phyloP scores from a whole-genome alignment of 495 filamentous ascomycete genomes.

The Penicillium odoratum region DNA sequence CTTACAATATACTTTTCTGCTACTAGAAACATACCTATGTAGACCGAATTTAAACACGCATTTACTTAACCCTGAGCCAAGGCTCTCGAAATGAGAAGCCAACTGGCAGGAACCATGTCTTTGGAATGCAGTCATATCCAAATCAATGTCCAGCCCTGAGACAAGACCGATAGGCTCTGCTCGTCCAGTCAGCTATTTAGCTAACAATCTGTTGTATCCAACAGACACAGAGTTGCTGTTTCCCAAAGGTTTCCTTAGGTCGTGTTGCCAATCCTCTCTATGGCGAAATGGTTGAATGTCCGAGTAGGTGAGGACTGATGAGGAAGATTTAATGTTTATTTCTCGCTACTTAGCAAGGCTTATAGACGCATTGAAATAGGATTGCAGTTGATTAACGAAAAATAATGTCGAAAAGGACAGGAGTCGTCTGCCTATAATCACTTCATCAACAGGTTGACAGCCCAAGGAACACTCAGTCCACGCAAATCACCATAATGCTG shows the following conservation, averaged over 20 bases:
- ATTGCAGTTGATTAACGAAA: background rate
- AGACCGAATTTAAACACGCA: no score
- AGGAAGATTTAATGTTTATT: background rate
- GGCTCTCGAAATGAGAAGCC: background rate
- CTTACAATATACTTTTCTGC: no score
- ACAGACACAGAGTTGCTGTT: background rate
- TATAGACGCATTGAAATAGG: background rate
- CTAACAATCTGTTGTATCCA: background rate
- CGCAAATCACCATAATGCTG: constrained; percentile 97
- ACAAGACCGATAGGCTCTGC: background rate
- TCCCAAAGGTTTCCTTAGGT: background rate
- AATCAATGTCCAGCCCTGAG: no score
- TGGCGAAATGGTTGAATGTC: no score
- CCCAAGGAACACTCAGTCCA: constrained; percentile 90
- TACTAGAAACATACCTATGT: no score
- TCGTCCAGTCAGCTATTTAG: background rate
- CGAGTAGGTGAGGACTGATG: no score
- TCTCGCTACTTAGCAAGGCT: background rate
- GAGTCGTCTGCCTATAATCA: constrained; percentile 18
- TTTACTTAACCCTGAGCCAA: no score
- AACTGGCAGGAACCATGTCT: background rate
- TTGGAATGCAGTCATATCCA: no score
- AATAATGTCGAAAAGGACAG: background rate
- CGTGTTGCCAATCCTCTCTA: no score
- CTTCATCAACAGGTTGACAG: constrained; percentile 76